Evolutionary conservation across 1,139 yeast genomes (phyloP).

Genomic region (Scheffersomyces illinoinensis): DNA sequence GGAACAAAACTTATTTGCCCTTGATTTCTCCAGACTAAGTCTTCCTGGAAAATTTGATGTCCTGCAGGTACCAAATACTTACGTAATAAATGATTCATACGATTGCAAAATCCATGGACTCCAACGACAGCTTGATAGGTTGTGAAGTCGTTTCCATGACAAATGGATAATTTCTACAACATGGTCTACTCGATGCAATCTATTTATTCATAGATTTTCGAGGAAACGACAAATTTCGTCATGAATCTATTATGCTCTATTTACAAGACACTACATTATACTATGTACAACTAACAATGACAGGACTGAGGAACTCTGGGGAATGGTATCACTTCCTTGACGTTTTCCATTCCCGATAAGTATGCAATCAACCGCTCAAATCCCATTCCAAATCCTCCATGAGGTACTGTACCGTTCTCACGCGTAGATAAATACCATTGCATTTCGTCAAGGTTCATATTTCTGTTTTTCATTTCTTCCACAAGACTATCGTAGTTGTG

Average conservation of each 20-base stretch:
- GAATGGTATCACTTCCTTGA: slow-evolving; percentile 85
- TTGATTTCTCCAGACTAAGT: neutral
- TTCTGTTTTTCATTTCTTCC: slow-evolving; percentile 49
- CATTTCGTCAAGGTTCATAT: slow-evolving; percentile 60
- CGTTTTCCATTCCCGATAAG: slow-evolving; percentile 69
- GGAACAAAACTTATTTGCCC: neutral
- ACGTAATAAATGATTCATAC: neutral
- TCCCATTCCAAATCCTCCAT: slow-evolving; percentile 98
- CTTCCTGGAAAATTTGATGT: neutral
- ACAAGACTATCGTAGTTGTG: slow-evolving; percentile 53
- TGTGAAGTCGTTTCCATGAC: neutral
- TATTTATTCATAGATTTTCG: no score
- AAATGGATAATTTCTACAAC: neutral
- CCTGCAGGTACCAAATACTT: neutral
- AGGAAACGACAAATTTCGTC: no score
- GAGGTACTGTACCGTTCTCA: slow-evolving; percentile 80
- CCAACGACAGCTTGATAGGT: no score
- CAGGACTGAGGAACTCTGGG: slow-evolving; percentile 51
- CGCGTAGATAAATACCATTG: slow-evolving; percentile 82
- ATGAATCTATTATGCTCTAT: neutral
- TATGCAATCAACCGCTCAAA: slow-evolving; percentile 82
- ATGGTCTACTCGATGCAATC: no score
- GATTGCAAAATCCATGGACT: neutral
- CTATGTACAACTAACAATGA: slow-evolving; percentile 23
- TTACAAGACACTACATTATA: neutral